Evolutionary conservation across 345 rosid species (phyloP), one percentile per base, ranked within the genome.

Genomic region (Gossypium sturtianum): DNA sequence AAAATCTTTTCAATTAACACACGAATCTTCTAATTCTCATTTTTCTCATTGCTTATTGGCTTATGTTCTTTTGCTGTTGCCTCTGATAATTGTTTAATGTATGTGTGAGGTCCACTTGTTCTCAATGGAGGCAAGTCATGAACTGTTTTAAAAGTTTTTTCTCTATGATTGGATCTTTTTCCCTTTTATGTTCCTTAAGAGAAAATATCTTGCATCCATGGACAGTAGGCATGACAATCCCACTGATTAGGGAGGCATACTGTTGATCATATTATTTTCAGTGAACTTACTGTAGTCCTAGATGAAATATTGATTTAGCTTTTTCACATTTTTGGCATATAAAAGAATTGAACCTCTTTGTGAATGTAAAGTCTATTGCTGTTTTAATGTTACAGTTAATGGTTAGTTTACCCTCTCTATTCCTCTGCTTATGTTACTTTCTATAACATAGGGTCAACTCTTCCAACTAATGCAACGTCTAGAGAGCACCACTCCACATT

Each of bases 401-500:
- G 45, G 23, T 29, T 68, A 20, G 66, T 69, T 78, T 66, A 79
- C 64, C 43, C 47, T 67, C 47, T 67, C 65, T 47, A 76, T 38
- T 73, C 22, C 65, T 73, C 54, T 43, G 77, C 25, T 74, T 48
- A 12, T 72, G 64, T 41, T 75, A 23, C 34, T 29, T 73, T 70
- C 64, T 64, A 73, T 15, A 82, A 72, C 77, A 45, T 76, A 95
- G 99, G 73, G 94, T 77, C 99, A 95, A 87, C 93, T 95, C 67
- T 95, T 95, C 83, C 98, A 89, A 76, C 75, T 95, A 88, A 91
- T 95, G 99, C 92, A 93, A 79, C 98, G 97, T 65, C 81, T 95
- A 48, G 99, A 91, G 74, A 91, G 64, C 87, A 95, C 99, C 19
- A 95, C 97, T 13, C 98, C 99, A 20, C 99, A 93, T 82, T 95